These are phyloP conservation scores for Chaetomidium leptoderma DNA, from an alignment of 495 filamentous ascomycete species.

Conservation along the genomic window DNA sequence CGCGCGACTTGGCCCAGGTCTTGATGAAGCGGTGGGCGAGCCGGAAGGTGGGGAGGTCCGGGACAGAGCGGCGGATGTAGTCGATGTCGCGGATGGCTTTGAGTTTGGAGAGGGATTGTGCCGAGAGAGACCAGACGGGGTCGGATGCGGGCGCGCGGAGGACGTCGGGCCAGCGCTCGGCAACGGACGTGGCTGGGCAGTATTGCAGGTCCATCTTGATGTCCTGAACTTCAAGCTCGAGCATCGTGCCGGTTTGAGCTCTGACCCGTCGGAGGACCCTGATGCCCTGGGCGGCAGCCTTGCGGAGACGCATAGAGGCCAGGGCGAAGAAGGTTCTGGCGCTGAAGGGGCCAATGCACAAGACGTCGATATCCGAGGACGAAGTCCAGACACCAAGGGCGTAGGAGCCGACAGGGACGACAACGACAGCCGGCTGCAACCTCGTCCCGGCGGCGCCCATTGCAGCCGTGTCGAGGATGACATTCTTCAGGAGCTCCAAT, in stretches of 20 bases:
- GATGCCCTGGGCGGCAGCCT: constrained; percentile 37
- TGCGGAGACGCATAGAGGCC: constrained; percentile 47
- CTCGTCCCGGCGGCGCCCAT: constrained; percentile 1
- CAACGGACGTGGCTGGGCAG: constrained; percentile 48
- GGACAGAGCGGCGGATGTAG: constrained; percentile 51
- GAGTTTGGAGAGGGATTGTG: constrained; percentile 47
- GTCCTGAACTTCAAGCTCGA: constrained; percentile 48
- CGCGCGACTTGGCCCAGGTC: constrained; percentile 51
- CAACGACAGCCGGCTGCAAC: constrained; percentile 35
- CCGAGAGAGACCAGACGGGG: constrained; percentile 46
- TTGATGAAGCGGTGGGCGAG: constrained; percentile 50
- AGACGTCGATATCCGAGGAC: constrained; percentile 54
- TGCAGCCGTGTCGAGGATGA: constrained; percentile 31
- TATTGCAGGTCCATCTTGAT: constrained; percentile 58
- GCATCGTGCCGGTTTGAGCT: constrained; percentile 50
- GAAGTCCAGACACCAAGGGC: constrained; percentile 53
- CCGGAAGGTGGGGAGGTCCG: constrained; percentile 49
- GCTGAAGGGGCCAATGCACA: constrained; percentile 55
- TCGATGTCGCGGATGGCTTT: constrained; percentile 54
- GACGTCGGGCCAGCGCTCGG: constrained; percentile 40
- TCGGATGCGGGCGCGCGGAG: constrained; percentile 35
- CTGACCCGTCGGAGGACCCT: constrained; percentile 50
- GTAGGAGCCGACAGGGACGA: constrained; percentile 58
- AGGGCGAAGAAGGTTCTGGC: constrained; percentile 53
- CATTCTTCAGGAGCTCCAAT: constrained; percentile 39